Conservation (phyloP, 352 stramenopile species). For the Pilasporangium apinafurcum region DNA sequence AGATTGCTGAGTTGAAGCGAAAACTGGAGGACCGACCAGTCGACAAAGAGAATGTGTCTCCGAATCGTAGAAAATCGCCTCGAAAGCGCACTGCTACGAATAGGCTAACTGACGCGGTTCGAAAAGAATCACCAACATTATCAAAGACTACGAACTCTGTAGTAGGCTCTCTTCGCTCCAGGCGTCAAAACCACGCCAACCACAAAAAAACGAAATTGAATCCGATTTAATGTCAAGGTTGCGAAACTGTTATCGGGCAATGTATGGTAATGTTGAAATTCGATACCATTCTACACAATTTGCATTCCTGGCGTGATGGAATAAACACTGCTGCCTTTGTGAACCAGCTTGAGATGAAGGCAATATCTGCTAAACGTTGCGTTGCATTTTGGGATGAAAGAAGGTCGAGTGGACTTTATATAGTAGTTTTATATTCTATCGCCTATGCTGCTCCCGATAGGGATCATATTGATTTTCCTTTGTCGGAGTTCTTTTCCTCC, state of each 20-base stretch:
- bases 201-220: constrained; percentile 50
- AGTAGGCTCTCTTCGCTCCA: constrained; percentile 42
- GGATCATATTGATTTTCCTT: constrained; percentile 22
- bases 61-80: constrained; percentile 28
- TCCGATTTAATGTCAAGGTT: constrained; percentile 28
- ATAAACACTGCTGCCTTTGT: too few species aligned
- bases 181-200: constrained; percentile 32
- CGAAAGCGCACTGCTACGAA: constrained; percentile 44
- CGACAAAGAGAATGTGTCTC: constrained; percentile 15
- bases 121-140: constrained; percentile 31
- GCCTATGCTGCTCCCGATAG: constrained; percentile 12
- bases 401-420: too few species aligned
- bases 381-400: too few species aligned
- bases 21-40: constrained; percentile 18
- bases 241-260: too few species aligned
- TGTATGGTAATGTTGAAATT: too few species aligned
- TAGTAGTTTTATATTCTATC: constrained; percentile 29
- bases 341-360: too few species aligned
- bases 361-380: too few species aligned
- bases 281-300: too few species aligned
- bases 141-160: constrained; percentile 36
- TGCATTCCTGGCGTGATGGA: too few species aligned
- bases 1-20: constrained; percentile 49
- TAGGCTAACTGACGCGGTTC: constrained; percentile 18
- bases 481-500: constrained; percentile 27